phyloP scores from a whole-genome alignment of 768 basidiomycete species.

The Sarcomyxa edulis region DNA sequence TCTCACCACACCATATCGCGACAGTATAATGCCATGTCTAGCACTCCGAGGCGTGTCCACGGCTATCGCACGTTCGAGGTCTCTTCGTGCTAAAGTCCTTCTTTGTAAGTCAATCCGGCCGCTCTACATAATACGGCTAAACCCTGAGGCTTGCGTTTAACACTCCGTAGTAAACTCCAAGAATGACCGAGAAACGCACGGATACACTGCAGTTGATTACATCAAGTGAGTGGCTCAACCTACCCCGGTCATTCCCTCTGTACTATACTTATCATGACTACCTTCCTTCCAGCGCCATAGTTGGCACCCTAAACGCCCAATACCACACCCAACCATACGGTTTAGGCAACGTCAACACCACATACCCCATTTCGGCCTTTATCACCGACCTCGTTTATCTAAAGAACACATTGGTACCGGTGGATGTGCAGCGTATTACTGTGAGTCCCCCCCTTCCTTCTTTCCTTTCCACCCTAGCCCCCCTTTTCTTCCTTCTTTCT shows the following conservation, averaged over 20 bases:
- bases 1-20: neutral
- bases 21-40: conserved; percentile 87
- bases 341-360: conserved; percentile 52
- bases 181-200: conserved; percentile 89
- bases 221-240: conserved; percentile 48
- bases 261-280: conserved; percentile 5
- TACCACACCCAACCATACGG: conserved; percentile 51
- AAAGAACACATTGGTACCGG: conserved; percentile 50
- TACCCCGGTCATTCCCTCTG: conserved; percentile 3
- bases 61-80: conserved; percentile 68
- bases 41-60: conserved; percentile 76
- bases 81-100: conserved; percentile 77
- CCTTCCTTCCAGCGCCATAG: conserved; percentile 49
- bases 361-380: conserved; percentile 74
- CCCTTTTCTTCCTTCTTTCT: too few species aligned
- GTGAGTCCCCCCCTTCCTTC: conserved; percentile 36
- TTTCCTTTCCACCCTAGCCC: too few species aligned
- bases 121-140: conserved; percentile 3
- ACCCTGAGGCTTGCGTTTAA: conserved; percentile 1
- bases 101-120: conserved; percentile 49
- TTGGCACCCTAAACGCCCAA: conserved; percentile 59
- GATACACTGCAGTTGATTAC: conserved; percentile 82
- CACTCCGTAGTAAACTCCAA: conserved; percentile 64
- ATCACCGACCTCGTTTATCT: conserved; percentile 84
- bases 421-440: conserved; percentile 57